Evolutionary conservation across 2,329 filamentous ascomycete genomes (phyloP), one percentile per base, ranked within the genome.

Genomic region (Meredithiella fracta): DNA sequence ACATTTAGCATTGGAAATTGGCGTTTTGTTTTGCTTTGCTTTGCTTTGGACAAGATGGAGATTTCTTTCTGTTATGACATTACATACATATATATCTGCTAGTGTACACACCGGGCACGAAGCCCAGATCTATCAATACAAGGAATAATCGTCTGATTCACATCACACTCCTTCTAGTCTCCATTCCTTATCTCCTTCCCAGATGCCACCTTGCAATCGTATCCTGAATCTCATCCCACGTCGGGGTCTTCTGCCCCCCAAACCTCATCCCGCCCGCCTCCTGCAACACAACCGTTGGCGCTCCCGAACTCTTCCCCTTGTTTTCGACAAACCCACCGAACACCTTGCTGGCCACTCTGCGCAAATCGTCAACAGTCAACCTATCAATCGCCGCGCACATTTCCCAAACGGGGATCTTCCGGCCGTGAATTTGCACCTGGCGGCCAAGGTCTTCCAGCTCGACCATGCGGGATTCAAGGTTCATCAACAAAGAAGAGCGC

Each of bases 371-470:
- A 0, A 94, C 79, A 0, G 85, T 94, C 57, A 98, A 73, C 4
- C 73, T 75, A 65, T 95, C 86, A 62, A 98, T 98, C 65, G 82
- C 81, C 53, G 73, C 73, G 65, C 91, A 95, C 91, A 98, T 97
- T 66, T 97, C 90, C 61, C 80, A 80, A 6, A 96, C 90, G 1
- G 91, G 85, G 5, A 97, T 80, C 72, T 96, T 95, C 62, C 81
- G 79, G 22, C 91, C 92, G 66, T 97, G 90, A n/a, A 96, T 87
- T 72, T 97, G 92, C 9, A 98, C 88, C 67, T 96, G 91, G 60
- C 92, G 75, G 22, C 92, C 92, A 0, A 98, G 76, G 67, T 98
- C 92, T 70, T 98, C 92, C 5, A 98, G 78, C 72, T 97, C 92
- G 8, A 98, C 89, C 89, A 98, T 96, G 59, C 92, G 79, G 62